phyloP scores from a whole-genome alignment of 75 land plant genomes.

The Selaginella tamariscina region DNA sequence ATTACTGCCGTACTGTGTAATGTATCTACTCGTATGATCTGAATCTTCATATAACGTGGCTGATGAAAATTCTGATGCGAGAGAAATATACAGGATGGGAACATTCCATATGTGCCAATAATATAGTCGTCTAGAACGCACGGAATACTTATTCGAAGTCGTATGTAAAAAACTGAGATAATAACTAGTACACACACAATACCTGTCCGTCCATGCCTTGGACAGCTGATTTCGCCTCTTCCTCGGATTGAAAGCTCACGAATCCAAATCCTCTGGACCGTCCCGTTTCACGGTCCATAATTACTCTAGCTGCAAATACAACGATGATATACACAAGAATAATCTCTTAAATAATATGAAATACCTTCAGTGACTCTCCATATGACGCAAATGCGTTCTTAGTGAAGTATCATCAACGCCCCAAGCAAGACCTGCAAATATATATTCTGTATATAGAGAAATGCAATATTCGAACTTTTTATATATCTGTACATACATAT shows the following conservation, averaged over 20 bases:
- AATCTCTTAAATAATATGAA: background rate
- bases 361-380: constrained; percentile 55
- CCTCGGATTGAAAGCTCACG: background rate
- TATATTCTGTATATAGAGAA: background rate
- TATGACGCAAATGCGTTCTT: constrained; percentile 42
- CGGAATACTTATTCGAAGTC: too few relatives aligned
- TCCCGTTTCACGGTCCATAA: background rate
- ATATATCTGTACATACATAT: too few relatives aligned
- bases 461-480: background rate
- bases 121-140: too few relatives aligned
- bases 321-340: background rate
- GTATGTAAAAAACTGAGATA: too few relatives aligned
- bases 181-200: too few relatives aligned
- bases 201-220: background rate
- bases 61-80: too few relatives aligned
- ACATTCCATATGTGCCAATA: too few relatives aligned
- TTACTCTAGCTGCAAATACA: constrained; percentile 10
- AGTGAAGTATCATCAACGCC: constrained; percentile 45
- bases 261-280: background rate
- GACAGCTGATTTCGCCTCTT: background rate
- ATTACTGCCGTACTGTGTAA: too few relatives aligned
- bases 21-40: too few relatives aligned
- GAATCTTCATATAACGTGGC: too few relatives aligned
- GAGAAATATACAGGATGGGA: too few relatives aligned
- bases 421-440: constrained; percentile 41